Evolutionary conservation across 192 early-diverging fungal species (phyloP), one percentile per base, ranked within the genome.

Genomic region (Backusella westeae): DNA sequence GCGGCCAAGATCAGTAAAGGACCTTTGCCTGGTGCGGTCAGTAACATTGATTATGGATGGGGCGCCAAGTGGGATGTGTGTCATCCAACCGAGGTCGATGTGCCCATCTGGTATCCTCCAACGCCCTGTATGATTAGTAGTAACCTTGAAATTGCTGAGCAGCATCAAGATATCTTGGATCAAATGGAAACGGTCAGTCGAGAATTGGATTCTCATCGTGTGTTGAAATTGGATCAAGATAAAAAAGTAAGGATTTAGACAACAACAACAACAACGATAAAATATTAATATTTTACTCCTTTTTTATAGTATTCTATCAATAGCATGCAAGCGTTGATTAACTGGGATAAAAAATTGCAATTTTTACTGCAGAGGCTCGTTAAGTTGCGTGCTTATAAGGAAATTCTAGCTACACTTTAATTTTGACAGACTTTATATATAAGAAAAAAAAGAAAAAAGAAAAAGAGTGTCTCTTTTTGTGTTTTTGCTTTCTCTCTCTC

Each of bases 1-100:
- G 42, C 70, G 5, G 70, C 70, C 70, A 44, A 49, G 41, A 71
- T 71, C 26, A 49, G 42, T 34, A 71, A 71, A 19, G 44, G 70
- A 14, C 42, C 70, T 44, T 34, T 71, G 23, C 41, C 39, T 46
- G 70, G 70, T 34, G 70, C 70, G 2, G 44, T 71, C 29, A 41
- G 41, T 46, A 71, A 71, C 42, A 19, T 71, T 29, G 70, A 71
- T 32, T 71, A 71, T 32, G 70, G 70, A 0, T 71, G 70, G 70
- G 70, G 70, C 1, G 21, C 70, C 41, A 71, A 49, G 23, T 71
- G 70, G 70, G 41, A 71, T 34, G 29, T 46, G 2, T 46, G 23
- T 19, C 35, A 69, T 3, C 38, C 38, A 4, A 32, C 42, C 42
- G 42, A 23, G 10, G 41, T 19, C 0, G 42, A 71, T 6, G 70